Base-by-base conservation (phyloP, 495 filamentous ascomycete genomes). In the Penicillium lividum region DNA sequence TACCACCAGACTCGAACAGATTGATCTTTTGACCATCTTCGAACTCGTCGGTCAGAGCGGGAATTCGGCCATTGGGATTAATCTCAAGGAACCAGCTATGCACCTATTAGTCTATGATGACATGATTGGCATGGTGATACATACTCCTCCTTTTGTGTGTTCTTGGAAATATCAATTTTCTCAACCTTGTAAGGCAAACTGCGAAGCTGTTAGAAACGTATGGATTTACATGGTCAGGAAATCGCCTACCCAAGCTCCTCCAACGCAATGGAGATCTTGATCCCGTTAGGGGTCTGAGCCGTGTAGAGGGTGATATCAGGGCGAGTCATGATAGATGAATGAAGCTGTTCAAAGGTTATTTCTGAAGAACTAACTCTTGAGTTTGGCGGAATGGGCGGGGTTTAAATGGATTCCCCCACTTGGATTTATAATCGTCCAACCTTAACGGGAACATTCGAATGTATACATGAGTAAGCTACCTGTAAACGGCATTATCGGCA, bases 51-150 rank as follows among this genome's bases (percentile, higher is more conserved):
- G 89, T 93, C 27, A 97, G 63, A 15, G 93, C 93, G n/a, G 93
- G 93, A 64, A 97, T 96, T 56, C 93, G 90, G 63, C 93, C 93
- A 68, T 97, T 96, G 53, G 93, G 93, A 75, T 96, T 96, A 72
- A 97, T 94, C 38, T 84, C 85, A 42, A 96, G 82, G 77, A 93
- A 97, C 90, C 90, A 95, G 54, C 76, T 78, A 43, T 13, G 29
- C 1, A 50, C 18, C 36, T 4, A 34, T 54, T 45, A 54, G 51
- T 33, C 34, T 11, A 7, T 28, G 15, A 33, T 9, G 54, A 11
- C 27, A 8, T 31, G 3, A n/a, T 11, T 43, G 4, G 53, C 10
- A 38, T 40, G 48, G 40, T 16, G 46, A 16, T 22, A 59, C 82
- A 63, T 81, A 86, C 59, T 82, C 81, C 72, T 93, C 84, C 64